Conservation (phyloP, 805 yeast genomes). For the Candida lessepsii region DNA sequence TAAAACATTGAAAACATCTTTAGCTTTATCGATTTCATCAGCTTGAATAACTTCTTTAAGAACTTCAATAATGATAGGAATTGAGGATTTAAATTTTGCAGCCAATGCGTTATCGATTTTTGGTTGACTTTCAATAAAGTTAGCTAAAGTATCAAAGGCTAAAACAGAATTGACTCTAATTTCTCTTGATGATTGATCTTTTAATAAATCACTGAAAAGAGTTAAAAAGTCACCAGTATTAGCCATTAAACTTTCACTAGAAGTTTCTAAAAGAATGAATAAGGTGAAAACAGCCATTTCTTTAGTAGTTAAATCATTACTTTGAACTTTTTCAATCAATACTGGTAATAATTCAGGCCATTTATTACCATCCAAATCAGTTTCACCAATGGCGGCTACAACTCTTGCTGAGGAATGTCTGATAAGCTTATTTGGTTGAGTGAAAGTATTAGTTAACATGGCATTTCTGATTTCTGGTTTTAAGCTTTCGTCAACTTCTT, state of each 20-base stretch:
- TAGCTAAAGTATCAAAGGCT: constrained; percentile 72
- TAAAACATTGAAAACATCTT: constrained; percentile 78
- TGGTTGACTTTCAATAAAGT: constrained; percentile 60
- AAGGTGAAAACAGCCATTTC: constrained; percentile 84
- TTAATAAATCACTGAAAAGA: constrained; percentile 67
- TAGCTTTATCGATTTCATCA: constrained; percentile 71
- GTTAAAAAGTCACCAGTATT: constrained; percentile 67
- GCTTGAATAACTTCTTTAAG: constrained; percentile 68
- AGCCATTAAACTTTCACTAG: constrained; percentile 53
- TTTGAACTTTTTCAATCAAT: constrained; percentile 58
- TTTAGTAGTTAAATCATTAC: constrained; percentile 56
- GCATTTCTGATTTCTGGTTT: constrained; percentile 66
- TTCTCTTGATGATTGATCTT: constrained; percentile 59
- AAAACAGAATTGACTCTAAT: constrained; percentile 81
- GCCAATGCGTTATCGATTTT: constrained; percentile 44
- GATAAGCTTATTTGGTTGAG: constrained; percentile 59
- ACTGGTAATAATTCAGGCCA: constrained; percentile 81
- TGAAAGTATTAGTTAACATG: constrained; percentile 68
- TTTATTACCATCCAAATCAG: constrained; percentile 58
- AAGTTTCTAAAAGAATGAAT: constrained; percentile 73
- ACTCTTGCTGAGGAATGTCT: constrained; percentile 91
- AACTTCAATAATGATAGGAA: constrained; percentile 81
- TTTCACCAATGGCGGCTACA: constrained; percentile 78
- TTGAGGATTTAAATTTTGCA: constrained; percentile 57
- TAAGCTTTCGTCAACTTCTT: constrained; percentile 42